Evolutionary conservation across 2,329 filamentous ascomycete species (phyloP), one percentile per base, ranked within the genome.

Genomic region (Aureobasidium pullulans): DNA sequence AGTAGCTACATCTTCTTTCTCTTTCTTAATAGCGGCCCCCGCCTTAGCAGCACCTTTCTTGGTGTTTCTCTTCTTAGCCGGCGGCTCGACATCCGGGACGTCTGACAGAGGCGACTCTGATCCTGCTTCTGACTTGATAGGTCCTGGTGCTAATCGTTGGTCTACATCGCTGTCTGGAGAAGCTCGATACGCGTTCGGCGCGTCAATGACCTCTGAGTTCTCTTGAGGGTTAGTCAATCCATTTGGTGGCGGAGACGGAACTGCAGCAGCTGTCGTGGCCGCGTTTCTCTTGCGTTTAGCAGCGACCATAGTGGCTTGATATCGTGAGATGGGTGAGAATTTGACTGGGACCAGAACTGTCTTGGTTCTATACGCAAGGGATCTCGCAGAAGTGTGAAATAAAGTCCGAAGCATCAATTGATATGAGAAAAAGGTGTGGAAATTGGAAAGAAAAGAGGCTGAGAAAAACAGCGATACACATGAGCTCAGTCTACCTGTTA

Each of bases 141-240:
- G 52, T 1, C 62, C 65, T 57, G 70, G 68, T 2, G 66, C 65
- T 36, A 72, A 64, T 1, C 66, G 63, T 48, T 65, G 63, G 34
- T 71, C 68, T 11, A 71, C 65, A 31, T 68, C 72, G 61, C 70
- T 69, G 61, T 78, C 75, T 15, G 76, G 76, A 52, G 76, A 78
- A 40, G 76, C 75, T 43, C 74, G 69, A 42, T 73, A 64, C 11
- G 76, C 75, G 61, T 70, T 67, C 4, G 72, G 68, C 4, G 73
- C 74, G 62, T 78, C 75, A 9, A 77, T 58, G 16, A 78, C 67
- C 15, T 77, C 73, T 37, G 66, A 65, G 57, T 75, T 77, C 56
- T 62, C 48, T 40, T 71, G 65, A 49, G 72, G 71, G 63, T 73
- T 70, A 10, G 61, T 62, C 2, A 59, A 10, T 31, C 53, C 54